Conservation (phyloP, 257 asterid genomes). For the Pogostemon cablin region DNA sequence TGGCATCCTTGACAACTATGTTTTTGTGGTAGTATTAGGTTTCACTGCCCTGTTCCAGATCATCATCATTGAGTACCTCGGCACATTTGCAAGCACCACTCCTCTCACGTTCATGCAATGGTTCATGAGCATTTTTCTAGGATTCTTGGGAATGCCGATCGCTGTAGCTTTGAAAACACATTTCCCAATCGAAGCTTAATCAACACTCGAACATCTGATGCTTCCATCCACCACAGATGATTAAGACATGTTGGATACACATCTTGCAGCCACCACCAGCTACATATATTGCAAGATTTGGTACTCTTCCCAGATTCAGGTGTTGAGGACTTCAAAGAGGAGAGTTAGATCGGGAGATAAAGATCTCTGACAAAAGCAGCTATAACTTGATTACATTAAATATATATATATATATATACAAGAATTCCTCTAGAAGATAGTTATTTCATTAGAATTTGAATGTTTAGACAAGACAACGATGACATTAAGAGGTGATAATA, state of each 20-base stretch:
- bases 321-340: slow-evolving; percentile 1
- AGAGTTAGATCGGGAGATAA: slow-evolving; percentile 10
- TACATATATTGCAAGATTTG: neutral
- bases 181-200: slow-evolving; percentile 38
- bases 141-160: slow-evolving; percentile 75
- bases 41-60: slow-evolving; percentile 62
- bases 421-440: neutral
- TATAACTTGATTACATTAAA: neutral
- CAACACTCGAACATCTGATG: neutral
- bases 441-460: slow-evolving; percentile 7
- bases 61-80: slow-evolving; percentile 59
- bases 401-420: neutral
- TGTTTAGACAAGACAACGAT: slow-evolving; percentile 1
- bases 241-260: neutral
- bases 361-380: slow-evolving; percentile 28
- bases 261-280: neutral
- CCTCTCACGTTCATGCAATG: slow-evolving; percentile 65
- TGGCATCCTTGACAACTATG: slow-evolving; percentile 64
- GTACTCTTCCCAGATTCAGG: neutral
- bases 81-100: slow-evolving; percentile 75
- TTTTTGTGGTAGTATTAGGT: slow-evolving; percentile 60
- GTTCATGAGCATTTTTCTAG: slow-evolving; percentile 53
- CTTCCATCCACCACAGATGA: slow-evolving; percentile 4
- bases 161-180: slow-evolving; percentile 55
- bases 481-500: neutral